Evolutionary conservation across 371 early-diverging fungal species (phyloP).

Genomic region (Mortierella sp.): DNA sequence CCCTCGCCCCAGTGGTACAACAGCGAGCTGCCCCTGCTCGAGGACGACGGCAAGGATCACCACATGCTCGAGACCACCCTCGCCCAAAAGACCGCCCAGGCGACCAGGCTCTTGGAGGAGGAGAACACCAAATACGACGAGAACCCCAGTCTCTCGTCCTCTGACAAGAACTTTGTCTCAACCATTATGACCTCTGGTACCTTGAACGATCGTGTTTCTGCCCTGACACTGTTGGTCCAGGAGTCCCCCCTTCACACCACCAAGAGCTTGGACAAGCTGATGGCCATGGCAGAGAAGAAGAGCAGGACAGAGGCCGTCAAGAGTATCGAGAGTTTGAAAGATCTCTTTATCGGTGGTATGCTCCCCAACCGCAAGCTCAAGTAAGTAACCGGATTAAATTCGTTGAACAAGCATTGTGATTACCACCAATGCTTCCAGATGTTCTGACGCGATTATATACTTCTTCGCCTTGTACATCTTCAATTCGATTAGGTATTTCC

Average conservation of each 20-base stretch:
- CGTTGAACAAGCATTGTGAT: not conserved
- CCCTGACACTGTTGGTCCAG: constrained; percentile 91
- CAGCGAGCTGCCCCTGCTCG: constrained; percentile 56
- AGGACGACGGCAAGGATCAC: constrained; percentile 52
- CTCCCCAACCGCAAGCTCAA: constrained; percentile 88
- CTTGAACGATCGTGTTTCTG: constrained; percentile 92
- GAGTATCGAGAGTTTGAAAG: constrained; percentile 91
- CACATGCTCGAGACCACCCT: constrained; percentile 59
- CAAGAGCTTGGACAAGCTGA: constrained; percentile 81
- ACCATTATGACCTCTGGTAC: constrained; percentile 94
- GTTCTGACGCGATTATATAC: not conserved
- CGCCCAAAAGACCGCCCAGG: constrained; percentile 66
- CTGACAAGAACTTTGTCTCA: constrained; percentile 88
- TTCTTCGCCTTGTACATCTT: too few species aligned
- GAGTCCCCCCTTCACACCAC: constrained; percentile 92
- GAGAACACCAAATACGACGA: constrained; percentile 81
- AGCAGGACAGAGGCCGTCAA: constrained; percentile 88
- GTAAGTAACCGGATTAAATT: constrained; percentile 19
- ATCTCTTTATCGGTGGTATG: constrained; percentile 84
- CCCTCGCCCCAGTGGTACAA: constrained; percentile 71
- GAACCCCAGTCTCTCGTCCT: constrained; percentile 68
- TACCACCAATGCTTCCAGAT: too few species aligned
- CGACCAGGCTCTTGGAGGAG: constrained; percentile 72
- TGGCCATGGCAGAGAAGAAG: constrained; percentile 92
- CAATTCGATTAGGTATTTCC: constrained; percentile 87